Percentiles rank a stretch among this genome's conserved stretches.
Evolutionary conservation across 768 basidiomycete genomes (phyloP).

Genomic region (Paxillus involutus): DNA sequence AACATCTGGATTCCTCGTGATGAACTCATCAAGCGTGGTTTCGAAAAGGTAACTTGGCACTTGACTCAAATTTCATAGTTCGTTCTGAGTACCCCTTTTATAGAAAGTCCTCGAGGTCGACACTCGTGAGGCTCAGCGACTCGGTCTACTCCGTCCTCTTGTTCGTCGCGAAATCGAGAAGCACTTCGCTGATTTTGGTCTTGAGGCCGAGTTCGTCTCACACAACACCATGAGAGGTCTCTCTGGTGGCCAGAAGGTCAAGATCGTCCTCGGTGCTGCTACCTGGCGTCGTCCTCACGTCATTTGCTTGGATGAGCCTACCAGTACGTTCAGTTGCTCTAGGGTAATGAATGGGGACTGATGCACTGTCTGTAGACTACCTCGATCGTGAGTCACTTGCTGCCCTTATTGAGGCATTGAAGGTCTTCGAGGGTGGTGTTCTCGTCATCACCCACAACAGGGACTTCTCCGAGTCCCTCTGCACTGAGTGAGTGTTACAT

Average conservation of each 20-base stretch:
- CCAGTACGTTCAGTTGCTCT: conserved; percentile 51
- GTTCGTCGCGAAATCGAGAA: conserved; percentile 99
- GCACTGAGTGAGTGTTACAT: conserved; percentile 62
- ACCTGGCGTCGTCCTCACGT: conserved; percentile 99
- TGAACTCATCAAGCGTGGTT: conserved; percentile 96
- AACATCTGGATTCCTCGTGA: conserved; percentile 98
- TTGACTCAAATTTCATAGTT: background rate
- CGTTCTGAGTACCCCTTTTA: conserved; percentile 4
- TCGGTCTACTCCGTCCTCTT: conserved; percentile 92
- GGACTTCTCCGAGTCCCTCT: conserved; percentile 98
- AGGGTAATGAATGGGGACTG: background rate
- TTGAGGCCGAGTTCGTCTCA: conserved; percentile 97
- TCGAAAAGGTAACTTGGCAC: conserved; percentile 70
- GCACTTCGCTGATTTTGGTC: conserved; percentile 98
- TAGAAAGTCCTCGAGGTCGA: conserved; percentile 97
- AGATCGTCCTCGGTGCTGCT: conserved; percentile 97
- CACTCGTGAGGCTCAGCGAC: conserved; percentile 95
- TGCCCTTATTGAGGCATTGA: conserved; percentile 96
- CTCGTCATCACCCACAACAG: conserved; percentile 97
- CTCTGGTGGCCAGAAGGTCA: conserved; percentile 98
- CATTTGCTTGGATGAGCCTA: conserved; percentile 96
- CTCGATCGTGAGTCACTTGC: conserved; percentile 99
- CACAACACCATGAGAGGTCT: conserved; percentile 99
- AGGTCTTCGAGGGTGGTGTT: conserved; percentile 98
- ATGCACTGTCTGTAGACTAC: conserved; percentile 62